These are phyloP conservation scores for Leccinum subgranulosum DNA, from an alignment of 768 basidiomycete species.

Conservation along the genomic window DNA sequence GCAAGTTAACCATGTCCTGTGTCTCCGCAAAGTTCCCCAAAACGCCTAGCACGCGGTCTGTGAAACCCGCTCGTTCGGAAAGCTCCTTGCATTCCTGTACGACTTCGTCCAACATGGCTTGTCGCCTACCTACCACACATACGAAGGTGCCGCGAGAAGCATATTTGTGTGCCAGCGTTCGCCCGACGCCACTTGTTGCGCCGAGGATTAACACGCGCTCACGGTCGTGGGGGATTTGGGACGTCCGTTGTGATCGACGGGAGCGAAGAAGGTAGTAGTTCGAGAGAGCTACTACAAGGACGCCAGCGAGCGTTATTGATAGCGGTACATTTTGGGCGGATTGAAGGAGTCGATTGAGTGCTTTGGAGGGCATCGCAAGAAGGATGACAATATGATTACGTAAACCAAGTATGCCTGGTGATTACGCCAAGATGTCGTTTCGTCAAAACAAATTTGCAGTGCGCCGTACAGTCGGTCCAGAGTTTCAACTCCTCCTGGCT, in stretches of 20 bases:
- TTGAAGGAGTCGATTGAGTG: constrained; percentile 5
- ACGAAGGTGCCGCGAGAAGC: constrained; percentile 70
- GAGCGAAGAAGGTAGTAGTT: constrained; percentile 17
- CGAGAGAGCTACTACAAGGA: constrained; percentile 13
- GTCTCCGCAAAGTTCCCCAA: constrained; percentile 62
- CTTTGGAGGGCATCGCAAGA: background rate
- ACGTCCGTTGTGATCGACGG: constrained; percentile 27
- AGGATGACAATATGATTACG: background rate
- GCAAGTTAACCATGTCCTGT: constrained; percentile 63
- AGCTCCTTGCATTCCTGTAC: constrained; percentile 51
- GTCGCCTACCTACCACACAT: constrained; percentile 71
- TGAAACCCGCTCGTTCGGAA: constrained; percentile 15
- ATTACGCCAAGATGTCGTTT: no score
- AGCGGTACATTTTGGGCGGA: constrained; percentile 5
- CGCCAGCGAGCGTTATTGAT: constrained; percentile 3
- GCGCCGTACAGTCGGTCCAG: background rate
- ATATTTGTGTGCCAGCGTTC: constrained; percentile 65
- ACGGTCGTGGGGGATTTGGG: constrained; percentile 36
- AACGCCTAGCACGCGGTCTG: constrained; percentile 44
- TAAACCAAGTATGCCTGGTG: no score
- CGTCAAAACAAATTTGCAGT: no score
- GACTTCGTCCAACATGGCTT: constrained; percentile 53
- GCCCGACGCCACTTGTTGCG: constrained; percentile 81
- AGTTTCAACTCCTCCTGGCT: background rate
- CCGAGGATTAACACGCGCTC: constrained; percentile 84